These are phyloP conservation scores for Hyaloscypha bicolor DNA, from an alignment of 495 filamentous ascomycete species.

Conservation along the genomic window DNA sequence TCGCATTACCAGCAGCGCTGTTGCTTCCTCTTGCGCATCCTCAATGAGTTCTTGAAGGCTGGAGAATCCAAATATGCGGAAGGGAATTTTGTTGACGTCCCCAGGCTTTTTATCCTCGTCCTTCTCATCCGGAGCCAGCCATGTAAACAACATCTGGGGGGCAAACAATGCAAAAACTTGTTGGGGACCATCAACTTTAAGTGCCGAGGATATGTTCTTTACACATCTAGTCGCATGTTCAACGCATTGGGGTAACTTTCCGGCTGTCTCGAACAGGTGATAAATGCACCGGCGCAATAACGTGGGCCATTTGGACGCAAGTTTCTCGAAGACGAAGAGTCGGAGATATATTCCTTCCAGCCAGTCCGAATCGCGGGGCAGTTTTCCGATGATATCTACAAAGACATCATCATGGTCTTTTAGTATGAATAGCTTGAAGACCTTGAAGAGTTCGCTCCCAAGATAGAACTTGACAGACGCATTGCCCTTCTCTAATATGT, in stretches of 20 bases:
- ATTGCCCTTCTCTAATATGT: constrained; percentile 62
- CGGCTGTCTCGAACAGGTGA: constrained; percentile 88
- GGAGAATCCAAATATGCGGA: constrained; percentile 75
- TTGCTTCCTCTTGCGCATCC: constrained; percentile 77
- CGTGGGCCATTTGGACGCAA: constrained; percentile 81
- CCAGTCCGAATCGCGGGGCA: constrained; percentile 72
- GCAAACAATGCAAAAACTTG: constrained; percentile 85
- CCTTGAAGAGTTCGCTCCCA: constrained; percentile 63
- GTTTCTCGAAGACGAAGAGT: constrained; percentile 68
- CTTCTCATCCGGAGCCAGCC: constrained; percentile 51
- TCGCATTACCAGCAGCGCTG: constrained; percentile 84
- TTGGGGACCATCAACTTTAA: constrained; percentile 63
- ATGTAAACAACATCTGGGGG: constrained; percentile 91
- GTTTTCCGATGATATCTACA: constrained; percentile 69
- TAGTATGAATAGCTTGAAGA: constrained; percentile 79
- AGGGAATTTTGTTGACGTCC: constrained; percentile 70
- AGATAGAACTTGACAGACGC: constrained; percentile 77
- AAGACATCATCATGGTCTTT: constrained; percentile 81
- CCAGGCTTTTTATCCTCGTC: constrained; percentile 44
- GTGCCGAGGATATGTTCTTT: constrained; percentile 59
- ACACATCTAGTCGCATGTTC: constrained; percentile 74
- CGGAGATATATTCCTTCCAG: constrained; percentile 85
- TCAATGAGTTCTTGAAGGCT: constrained; percentile 67
- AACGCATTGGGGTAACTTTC: constrained; percentile 60
- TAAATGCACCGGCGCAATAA: constrained; percentile 83